Percentiles rank a stretch among this genome's conserved stretches.
These are phyloP conservation scores for Gloeopeniophorella convolvens DNA, from an alignment of 768 basidiomycete species.

Conservation along the genomic window DNA sequence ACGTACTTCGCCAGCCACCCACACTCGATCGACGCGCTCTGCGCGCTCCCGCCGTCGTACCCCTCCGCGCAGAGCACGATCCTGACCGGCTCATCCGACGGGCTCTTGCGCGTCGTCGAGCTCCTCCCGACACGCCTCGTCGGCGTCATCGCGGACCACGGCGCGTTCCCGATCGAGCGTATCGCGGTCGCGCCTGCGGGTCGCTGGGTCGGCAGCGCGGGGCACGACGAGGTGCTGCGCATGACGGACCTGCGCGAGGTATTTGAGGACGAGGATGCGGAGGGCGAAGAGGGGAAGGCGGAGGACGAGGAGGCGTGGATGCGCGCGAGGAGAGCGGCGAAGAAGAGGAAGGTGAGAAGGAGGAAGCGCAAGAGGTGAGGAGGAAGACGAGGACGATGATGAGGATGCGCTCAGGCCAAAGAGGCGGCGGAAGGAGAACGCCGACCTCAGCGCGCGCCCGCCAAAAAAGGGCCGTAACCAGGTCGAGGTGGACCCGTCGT, in stretches of 20 bases:
- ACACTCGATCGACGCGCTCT: constrained; percentile 83
- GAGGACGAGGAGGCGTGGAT: constrained; percentile 16
- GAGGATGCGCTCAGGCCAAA: constrained; percentile 30
- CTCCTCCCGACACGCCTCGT: constrained; percentile 84
- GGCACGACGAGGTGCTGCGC: constrained; percentile 81
- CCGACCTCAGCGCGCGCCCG: constrained; percentile 37
- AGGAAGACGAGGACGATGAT: constrained; percentile 20
- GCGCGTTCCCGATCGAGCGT: constrained; percentile 87
- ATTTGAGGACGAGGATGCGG: constrained; percentile 50
- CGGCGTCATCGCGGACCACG: constrained; percentile 88
- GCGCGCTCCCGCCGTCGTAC: constrained; percentile 57
- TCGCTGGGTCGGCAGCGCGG: constrained; percentile 89
- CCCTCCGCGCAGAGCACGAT: constrained; percentile 64
- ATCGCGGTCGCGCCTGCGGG: constrained; percentile 58
- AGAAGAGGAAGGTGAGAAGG: constrained; percentile 18
- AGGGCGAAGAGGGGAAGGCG: constrained; percentile 27
- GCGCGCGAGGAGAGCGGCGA: constrained; percentile 22
- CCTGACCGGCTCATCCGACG: constrained; percentile 88
- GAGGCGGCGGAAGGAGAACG: constrained; percentile 55
- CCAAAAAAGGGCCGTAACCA: constrained; percentile 57
- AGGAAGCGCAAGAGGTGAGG: constrained; percentile 19
- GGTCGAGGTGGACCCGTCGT: constrained; percentile 50
- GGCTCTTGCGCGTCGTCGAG: constrained; percentile 80
- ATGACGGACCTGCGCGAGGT: constrained; percentile 80
- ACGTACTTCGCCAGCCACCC: constrained; percentile 57